Base-by-base conservation (phyloP, 768 basidiomycete species). In the Chalciporus chontae region DNA sequence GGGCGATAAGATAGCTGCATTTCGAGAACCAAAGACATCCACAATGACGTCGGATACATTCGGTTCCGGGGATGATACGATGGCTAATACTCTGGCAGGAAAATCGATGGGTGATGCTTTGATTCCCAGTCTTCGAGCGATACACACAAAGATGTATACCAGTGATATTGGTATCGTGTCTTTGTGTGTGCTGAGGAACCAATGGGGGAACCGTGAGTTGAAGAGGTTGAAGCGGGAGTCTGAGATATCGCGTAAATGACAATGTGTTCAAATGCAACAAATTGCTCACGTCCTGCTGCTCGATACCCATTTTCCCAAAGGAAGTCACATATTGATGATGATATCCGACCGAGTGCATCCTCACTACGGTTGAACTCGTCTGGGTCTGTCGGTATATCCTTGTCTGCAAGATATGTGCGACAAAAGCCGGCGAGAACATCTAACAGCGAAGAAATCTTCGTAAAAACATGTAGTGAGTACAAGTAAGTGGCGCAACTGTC, bases 161-260 rank as follows among this genome's bases (percentile, higher is more conserved):
- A 85, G 68, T 10, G 80, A 81, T 42, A 86, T 76, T 0, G 84
- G 83, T 39, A 85, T 73, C 0, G 80, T 77, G 19, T 64, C 63
- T 48, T 72, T 79, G 56, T 76, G 66, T 1, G 72, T 71, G 1
- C 69, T 70, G 18, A 86, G 71, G 57, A 84, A 81, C 47, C 68
- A 60, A 54, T 84, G 83, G 15, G 84, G 83, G 53, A 83, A 84
- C 41, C 77, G 76, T 52, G 81, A 78, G 43, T 70, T 59, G n/a
- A 80, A 67, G 29, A 71, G 54, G 45, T 72, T 66, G 56, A 77
- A 81, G 13, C 58, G 59, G n/a, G 59, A 38, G 4, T 62, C 76
- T 77, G 52, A 21, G 19, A 34, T 38, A 24, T 31, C 29, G 40
- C 14, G 38, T 40, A 24, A 48, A 50, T 23, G 55, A 38, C 31